Base-by-base conservation (phyloP, 2,329 filamentous ascomycete genomes). In the Fusarium mangiferae region DNA sequence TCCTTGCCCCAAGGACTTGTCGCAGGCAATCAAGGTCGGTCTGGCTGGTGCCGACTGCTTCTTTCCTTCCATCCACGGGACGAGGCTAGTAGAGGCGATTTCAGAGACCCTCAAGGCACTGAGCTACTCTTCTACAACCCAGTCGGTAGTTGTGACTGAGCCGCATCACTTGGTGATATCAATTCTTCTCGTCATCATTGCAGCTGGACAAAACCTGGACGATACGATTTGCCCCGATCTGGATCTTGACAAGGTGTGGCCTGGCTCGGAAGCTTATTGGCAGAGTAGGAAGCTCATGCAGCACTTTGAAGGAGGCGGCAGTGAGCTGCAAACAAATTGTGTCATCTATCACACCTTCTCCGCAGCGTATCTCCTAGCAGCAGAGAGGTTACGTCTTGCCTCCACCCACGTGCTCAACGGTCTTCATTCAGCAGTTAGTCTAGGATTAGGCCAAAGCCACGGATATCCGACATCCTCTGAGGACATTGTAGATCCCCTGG, bases 141-240 rank as follows among this genome's bases (percentile, higher is more conserved):
- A n/a, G 20, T n/a, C 46, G n/a, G 12, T 49, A 7, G 28, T 49
- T 2, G 20, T 49, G 7, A 49, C 46, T 15, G 20, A 33, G 14
- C 46, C 14, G 20, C 28, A 49, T 49, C 26, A 49, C 46, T n/a
- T 49, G 14, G 22, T 49, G 6, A 33, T 49, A 22, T 30, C 26
- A 3, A n/a, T 49, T 30, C 14, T 49, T 33, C 46, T 49, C 14
- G 22, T 49, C 28, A 8, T 49, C 46, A 10, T 33, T 6, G 26
- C 46, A 30, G 46, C 28, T n/a, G 46, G 20, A 6, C 46, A 49
- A 20, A 17, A 17, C 22, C 46, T 49, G 6, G 28, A 49, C 22
- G 28, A 12, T 3, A 30, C 3, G 0, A 4, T 10, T 3, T 11
- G 14, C 11, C 22, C 9, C 20, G 28, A 49, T 30, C 2, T 30